Percentiles rank a stretch among this genome's conserved stretches.
Conservation (phyloP, 1,284 basidiomycete species). For the Cystobasidium pallidum region DNA sequence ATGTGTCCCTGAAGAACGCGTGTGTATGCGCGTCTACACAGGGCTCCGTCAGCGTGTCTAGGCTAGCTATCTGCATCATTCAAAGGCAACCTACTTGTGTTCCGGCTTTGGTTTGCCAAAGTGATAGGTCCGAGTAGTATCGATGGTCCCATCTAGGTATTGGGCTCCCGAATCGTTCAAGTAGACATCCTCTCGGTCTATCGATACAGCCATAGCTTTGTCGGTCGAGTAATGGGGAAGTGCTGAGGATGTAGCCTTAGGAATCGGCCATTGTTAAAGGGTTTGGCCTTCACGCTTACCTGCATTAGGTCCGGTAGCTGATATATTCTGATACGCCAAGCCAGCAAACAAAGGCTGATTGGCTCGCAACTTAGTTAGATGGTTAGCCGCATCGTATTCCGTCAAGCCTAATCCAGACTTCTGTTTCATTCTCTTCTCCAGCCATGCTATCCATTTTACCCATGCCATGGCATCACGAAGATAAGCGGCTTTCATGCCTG, state of each 20-base stretch:
- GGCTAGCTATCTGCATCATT: background rate
- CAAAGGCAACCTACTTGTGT: conserved; percentile 61
- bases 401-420: conserved; percentile 64
- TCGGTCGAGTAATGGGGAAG: conserved; percentile 89
- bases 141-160: conserved; percentile 80
- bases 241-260: too few species aligned
- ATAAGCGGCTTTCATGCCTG: conserved; percentile 81
- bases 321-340: conserved; percentile 91
- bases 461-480: conserved; percentile 89
- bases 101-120: conserved; percentile 80
- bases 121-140: conserved; percentile 86
- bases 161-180: conserved; percentile 71
- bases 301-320: conserved; percentile 79
- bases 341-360: conserved; percentile 65
- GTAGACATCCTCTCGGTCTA: conserved; percentile 79
- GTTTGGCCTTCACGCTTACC: too few species aligned
- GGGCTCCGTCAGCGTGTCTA: background rate
- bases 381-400: conserved; percentile 87
- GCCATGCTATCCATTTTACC: conserved; percentile 85
- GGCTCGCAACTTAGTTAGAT: conserved; percentile 76
- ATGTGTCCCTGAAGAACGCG: conserved; percentile 96
- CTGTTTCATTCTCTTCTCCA: conserved; percentile 80
- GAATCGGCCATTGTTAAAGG: too few species aligned
- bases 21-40: conserved; percentile 74
- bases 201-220: conserved; percentile 69